phyloP scores from a whole-genome alignment of 164 flowering plant species.

The Stephania cephalantha region DNA sequence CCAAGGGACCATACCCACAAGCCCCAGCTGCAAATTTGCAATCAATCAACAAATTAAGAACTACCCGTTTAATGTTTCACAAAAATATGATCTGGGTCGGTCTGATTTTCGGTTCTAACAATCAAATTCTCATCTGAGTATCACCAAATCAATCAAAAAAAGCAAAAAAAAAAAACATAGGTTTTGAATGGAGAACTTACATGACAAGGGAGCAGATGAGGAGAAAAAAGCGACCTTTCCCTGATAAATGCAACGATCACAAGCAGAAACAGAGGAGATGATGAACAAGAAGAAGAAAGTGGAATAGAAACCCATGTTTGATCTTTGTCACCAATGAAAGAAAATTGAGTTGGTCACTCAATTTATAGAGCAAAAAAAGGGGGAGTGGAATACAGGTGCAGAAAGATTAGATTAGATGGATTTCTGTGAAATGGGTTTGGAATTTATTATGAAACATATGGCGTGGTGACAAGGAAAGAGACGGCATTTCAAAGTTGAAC shows the following conservation, averaged over 20 bases:
- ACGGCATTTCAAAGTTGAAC: slow-evolving; percentile 9
- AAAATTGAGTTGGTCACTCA: background rate
- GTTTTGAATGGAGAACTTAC: slow-evolving; percentile 28
- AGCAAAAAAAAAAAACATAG: background rate
- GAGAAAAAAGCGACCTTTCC: slow-evolving; percentile 58
- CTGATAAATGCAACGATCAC: slow-evolving; percentile 76
- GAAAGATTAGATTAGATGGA: slow-evolving; percentile 1
- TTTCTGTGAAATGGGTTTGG: background rate
- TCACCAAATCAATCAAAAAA: background rate
- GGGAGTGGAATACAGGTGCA: slow-evolving; percentile 16
- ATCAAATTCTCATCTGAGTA: slow-evolving; percentile 2
- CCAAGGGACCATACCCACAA: slow-evolving; percentile 83
- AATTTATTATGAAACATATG: background rate
- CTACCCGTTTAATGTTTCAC: slow-evolving; percentile 3
- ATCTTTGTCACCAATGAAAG: background rate
- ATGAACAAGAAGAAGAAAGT: slow-evolving; percentile 28
- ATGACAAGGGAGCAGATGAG: slow-evolving; percentile 40
- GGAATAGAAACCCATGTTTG: slow-evolving; percentile 34
- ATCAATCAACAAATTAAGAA: slow-evolving; percentile 14
- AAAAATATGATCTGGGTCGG: slow-evolving; percentile 15
- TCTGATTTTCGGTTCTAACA: background rate
- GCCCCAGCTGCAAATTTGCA: slow-evolving; percentile 88
- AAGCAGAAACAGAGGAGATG: slow-evolving; percentile 46
- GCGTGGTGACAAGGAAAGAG: slow-evolving; percentile 9
- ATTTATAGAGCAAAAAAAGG: background rate